These are phyloP conservation scores for Fusarium oxysporum DNA, from an alignment of 2,329 filamentous ascomycete species.

Conservation along the genomic window DNA sequence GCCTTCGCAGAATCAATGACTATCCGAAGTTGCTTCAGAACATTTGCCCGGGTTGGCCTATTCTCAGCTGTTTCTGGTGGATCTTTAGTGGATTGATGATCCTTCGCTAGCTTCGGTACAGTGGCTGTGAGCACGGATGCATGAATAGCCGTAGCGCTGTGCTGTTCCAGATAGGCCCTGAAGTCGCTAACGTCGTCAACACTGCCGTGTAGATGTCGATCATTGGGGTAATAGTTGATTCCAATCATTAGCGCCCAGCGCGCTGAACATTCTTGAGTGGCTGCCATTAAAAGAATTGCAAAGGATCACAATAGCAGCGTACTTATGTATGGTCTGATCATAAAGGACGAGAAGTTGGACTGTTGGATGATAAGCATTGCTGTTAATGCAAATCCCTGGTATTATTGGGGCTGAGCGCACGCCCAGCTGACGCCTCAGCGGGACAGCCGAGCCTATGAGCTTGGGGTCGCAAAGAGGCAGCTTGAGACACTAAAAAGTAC, in stretches of 20 bases:
- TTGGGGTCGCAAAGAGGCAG: not conserved
- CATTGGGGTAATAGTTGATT: not conserved
- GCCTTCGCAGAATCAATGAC: not conserved
- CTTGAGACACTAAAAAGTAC: not conserved
- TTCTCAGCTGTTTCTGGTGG: not conserved
- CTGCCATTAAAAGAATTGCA: fast-evolving
- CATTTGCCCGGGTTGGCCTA: not conserved
- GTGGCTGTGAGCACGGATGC: not conserved
- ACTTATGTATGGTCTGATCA: fast-evolving
- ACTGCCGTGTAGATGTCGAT: not conserved
- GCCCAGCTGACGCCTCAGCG: not conserved
- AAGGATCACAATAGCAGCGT: fast-evolving
- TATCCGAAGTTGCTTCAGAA: not conserved
- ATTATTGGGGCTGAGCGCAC: not conserved
- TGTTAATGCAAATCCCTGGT: not conserved
- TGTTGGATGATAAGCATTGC: not conserved
- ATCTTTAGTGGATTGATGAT: not conserved
- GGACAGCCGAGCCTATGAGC: not conserved
- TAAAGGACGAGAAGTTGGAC: not conserved
- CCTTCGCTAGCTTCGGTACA: not conserved
- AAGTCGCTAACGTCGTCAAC: not conserved
- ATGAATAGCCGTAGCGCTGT: not conserved
- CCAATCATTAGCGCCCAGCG: not conserved
- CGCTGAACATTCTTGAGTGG: not conserved
- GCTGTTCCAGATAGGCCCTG: not conserved